Conservation (phyloP, 768 basidiomycete species). For the Hericium alpestre region DNA sequence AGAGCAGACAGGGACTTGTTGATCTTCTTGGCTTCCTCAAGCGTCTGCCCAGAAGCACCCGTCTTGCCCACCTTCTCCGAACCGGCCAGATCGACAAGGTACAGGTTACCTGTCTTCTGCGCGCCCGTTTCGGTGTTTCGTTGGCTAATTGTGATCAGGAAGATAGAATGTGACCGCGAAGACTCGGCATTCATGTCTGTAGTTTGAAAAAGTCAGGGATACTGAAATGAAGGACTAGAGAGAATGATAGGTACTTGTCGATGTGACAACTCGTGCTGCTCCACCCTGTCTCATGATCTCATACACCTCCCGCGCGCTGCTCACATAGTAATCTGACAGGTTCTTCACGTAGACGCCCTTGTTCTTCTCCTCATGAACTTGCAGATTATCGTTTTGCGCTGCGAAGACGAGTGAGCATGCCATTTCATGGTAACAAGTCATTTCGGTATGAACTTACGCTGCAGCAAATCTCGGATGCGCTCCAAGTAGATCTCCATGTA, state of each 20-base stretch:
- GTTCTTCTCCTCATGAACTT: constrained; percentile 96
- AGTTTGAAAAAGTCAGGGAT: constrained; percentile 21
- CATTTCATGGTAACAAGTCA: not conserved
- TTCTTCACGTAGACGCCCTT: constrained; percentile 97
- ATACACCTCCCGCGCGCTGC: constrained; percentile 89
- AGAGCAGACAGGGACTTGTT: constrained; percentile 96
- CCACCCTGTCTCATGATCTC: constrained; percentile 99
- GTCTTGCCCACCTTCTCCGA: constrained; percentile 99
- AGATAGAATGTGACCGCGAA: constrained; percentile 97
- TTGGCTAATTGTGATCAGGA: constrained; percentile 94
- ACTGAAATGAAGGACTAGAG: not conserved
- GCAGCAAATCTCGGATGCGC: constrained; percentile 86
- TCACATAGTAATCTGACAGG: constrained; percentile 95
- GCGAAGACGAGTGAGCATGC: not conserved
- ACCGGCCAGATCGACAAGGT: constrained; percentile 95
- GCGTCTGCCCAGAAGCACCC: constrained; percentile 94
- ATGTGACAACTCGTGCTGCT: constrained; percentile 79
- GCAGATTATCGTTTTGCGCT: constrained; percentile 97
- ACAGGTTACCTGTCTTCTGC: constrained; percentile 92
- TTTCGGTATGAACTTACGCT: constrained; percentile 57
- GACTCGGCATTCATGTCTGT: constrained; percentile 99
- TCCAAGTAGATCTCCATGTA: constrained; percentile 99
- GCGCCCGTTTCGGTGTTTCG: constrained; percentile 93
- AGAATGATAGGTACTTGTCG: constrained; percentile 62
- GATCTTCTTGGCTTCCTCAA: constrained; percentile 99